Base-by-base conservation (phyloP, 2,329 filamentous ascomycete genomes). In the Magnaporthiopsis incrustans region DNA sequence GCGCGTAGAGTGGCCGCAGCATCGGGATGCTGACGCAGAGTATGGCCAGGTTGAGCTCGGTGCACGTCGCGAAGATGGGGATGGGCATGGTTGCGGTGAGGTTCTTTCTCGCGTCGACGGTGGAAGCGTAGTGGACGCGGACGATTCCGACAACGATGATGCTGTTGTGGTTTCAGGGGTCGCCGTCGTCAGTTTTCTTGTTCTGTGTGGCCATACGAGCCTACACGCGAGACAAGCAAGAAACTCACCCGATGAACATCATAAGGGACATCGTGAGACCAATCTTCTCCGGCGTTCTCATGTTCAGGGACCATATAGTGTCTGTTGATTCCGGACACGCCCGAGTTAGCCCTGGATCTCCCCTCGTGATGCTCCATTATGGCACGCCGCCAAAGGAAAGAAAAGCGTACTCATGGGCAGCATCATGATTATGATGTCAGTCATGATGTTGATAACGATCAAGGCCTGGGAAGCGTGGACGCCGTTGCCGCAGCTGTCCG, bases 21-120 rank as follows among this genome's bases (percentile, higher is more conserved):
- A 78, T 78, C 2, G 77, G 77, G 60, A 78, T 72, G 65, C 75
- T 77, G 62, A 78, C 74, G 65, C 76, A 78, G 11, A 78, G 68
- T 64, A 78, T 76, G 53, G 73, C 76, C 5, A 78, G 71, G 62
- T 76, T 77, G 0, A 76, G 75, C 63, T 78, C 77, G 30, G 78
- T 69, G 57, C 71, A 73, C 66, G 76, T 77, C 63, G 77, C 75
- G 64, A 78, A 75, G 56, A 76, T 68, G 0, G 75, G 76, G 15
- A 74, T 74, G 14, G 76, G 70, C 74, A 78, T 77, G 32, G 76
- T 77, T 2, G 72, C 75, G 0, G 76, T 77, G 32, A 78, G 66
- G 65, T 78, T 74, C 30, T 10, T 62, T 59, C 65, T 69, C 30
- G 78, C 66, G 60, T 77, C 75, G 65, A 78, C 74, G 1, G 70